Evolutionary conservation across 805 yeast genomes (phyloP).

Genomic region (Starmerella cellae): DNA sequence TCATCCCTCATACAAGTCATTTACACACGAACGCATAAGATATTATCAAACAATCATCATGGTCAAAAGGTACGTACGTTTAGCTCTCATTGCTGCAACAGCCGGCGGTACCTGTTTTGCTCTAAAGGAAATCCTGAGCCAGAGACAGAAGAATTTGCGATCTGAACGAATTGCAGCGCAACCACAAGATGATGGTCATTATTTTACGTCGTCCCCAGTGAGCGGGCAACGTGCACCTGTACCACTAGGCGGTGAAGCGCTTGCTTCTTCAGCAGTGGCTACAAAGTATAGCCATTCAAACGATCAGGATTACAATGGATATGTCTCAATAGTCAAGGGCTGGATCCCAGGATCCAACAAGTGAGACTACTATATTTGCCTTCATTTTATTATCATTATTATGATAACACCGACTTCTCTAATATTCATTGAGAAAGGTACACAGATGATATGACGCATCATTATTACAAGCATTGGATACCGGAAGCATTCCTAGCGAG

Average conservation of each 20-base stretch:
- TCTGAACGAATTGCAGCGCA: constrained; percentile 1
- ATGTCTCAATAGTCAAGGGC: constrained; percentile 1
- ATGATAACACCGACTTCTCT: too few species aligned
- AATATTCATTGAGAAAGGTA: too few species aligned
- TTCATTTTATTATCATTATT: too few species aligned
- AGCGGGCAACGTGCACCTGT: background rate
- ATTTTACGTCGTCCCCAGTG: background rate
- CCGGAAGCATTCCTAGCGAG: too few species aligned
- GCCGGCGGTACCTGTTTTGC: constrained; percentile 1
- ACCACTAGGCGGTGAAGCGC: background rate
- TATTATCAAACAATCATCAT: too few species aligned
- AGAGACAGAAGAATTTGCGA: background rate
- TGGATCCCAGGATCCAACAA: constrained; percentile 1
- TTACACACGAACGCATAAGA: too few species aligned
- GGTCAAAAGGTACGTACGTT: background rate
- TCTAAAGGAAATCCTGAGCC: background rate
- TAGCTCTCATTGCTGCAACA: background rate
- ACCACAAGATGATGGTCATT: background rate
- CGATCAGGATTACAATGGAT: constrained; percentile 2
- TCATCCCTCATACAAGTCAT: too few species aligned
- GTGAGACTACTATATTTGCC: too few species aligned
- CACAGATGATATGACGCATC: too few species aligned
- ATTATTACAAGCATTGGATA: too few species aligned
- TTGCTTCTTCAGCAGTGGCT: too few species aligned
- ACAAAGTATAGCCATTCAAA: background rate